phyloP scores from a whole-genome alignment of 1,284 basidiomycete species.

The Cutaneotrichosporon daszewskae region DNA sequence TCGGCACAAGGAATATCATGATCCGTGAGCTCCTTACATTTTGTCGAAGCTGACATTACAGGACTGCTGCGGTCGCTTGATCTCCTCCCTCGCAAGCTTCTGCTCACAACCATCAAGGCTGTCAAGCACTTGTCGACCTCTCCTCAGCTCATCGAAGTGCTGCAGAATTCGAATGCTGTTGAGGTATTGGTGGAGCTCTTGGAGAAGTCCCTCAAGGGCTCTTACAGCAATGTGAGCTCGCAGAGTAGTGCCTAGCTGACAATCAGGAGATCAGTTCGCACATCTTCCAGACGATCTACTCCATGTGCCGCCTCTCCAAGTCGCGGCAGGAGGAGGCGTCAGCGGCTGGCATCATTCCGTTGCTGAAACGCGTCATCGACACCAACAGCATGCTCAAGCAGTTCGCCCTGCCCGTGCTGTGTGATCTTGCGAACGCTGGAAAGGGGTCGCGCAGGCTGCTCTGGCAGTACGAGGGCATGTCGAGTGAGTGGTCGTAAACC shows the following conservation, averaged over 20 bases:
- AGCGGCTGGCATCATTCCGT: constrained; percentile 86
- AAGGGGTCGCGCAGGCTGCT: constrained; percentile 80
- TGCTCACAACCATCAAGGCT: constrained; percentile 85
- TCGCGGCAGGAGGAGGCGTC: constrained; percentile 93
- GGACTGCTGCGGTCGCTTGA: constrained; percentile 77
- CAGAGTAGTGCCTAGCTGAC: too few relatives aligned
- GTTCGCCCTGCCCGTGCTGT: constrained; percentile 92
- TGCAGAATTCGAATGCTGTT: constrained; percentile 93
- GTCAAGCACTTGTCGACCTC: constrained; percentile 95
- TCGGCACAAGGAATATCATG: constrained; percentile 82
- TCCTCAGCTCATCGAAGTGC: constrained; percentile 76
- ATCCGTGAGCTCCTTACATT: too few relatives aligned
- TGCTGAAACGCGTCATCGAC: constrained; percentile 78
- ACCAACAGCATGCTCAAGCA: constrained; percentile 88
- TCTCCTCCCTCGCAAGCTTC: constrained; percentile 70
- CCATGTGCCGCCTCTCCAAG: constrained; percentile 89
- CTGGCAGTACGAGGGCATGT: constrained; percentile 80
- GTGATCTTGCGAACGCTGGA: constrained; percentile 87
- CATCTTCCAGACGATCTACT: constrained; percentile 91
- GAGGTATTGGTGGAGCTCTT: constrained; percentile 81
- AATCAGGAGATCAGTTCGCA: constrained; percentile 74
- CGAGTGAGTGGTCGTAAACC: constrained; percentile 32
- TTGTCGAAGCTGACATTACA: too few relatives aligned
- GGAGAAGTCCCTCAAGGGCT: constrained; percentile 70
- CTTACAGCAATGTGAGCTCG: constrained; percentile 73